Conservation (phyloP, 2,329 filamentous ascomycete species). For the Colletotrichum trifolii region DNA sequence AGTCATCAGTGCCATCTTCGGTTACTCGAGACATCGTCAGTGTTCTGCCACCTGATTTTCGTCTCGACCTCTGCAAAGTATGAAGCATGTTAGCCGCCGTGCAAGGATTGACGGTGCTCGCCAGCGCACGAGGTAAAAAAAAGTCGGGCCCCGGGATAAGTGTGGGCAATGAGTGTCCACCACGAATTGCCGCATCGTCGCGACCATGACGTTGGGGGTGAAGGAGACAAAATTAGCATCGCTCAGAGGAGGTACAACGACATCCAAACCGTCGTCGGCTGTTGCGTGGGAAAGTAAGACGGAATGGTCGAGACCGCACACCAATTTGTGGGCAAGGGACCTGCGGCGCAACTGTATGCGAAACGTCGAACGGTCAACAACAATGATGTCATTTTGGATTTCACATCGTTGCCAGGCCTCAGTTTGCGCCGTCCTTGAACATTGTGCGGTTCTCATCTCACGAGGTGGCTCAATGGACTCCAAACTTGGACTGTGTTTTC, state of each 20-base stretch:
- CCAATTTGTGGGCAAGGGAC: not conserved
- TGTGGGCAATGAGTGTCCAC: conserved; percentile 34
- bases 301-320: conserved; percentile 4
- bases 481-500: not conserved
- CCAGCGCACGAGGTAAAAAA: conserved; percentile 32
- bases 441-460: conserved; percentile 14
- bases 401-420: conserved; percentile 11
- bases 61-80: conserved; percentile 27
- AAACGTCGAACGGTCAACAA: conserved; percentile 19
- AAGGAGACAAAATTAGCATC: not conserved
- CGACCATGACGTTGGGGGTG: conserved; percentile 9
- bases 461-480: conserved; percentile 5
- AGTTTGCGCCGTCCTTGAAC: conserved; percentile 13
- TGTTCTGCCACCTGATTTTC: conserved; percentile 25
- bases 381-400: conserved; percentile 36
- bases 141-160: conserved; percentile 33
- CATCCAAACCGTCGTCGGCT: not conserved
- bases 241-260: conserved; percentile 7
- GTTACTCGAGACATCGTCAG: conserved; percentile 1
- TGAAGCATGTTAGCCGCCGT: conserved; percentile 24
- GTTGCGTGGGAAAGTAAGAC: not conserved
- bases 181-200: conserved; percentile 29
- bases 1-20: too few species aligned
- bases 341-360: conserved; percentile 22
- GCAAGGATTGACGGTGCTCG: conserved; percentile 37